phyloP scores from a whole-genome alignment of 441 rosid genomes.

The Mallotus japonicus region DNA sequence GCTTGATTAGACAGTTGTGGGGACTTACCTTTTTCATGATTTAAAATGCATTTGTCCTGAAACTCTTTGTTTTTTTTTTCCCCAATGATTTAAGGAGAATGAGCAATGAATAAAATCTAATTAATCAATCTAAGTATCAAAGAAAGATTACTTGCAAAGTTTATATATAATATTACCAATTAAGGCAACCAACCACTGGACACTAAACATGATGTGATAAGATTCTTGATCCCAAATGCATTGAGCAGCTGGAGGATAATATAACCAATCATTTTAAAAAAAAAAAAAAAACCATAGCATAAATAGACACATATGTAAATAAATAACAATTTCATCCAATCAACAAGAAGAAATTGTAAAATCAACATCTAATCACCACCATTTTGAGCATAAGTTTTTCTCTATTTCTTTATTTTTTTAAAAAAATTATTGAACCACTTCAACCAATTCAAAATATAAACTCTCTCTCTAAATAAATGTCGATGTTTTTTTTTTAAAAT shows the following conservation, averaged over 20 bases:
- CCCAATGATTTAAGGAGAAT: constrained; percentile 11
- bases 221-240: constrained; percentile 15
- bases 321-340: neutral
- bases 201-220: neutral
- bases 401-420: neutral
- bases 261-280: neutral
- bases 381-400: neutral
- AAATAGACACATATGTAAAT: neutral
- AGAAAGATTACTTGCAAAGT: neutral
- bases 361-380: constrained; percentile 3
- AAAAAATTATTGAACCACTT: neutral
- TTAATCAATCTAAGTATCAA: neutral
- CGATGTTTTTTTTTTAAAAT: too few relatives aligned
- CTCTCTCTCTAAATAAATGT: too few relatives aligned
- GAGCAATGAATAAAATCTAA: neutral
- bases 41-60: constrained; percentile 24
- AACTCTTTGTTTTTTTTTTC: neutral
- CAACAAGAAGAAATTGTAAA: neutral
- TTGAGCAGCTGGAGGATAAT: constrained; percentile 1
- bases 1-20: constrained; percentile 42
- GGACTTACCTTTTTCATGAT: constrained; percentile 29
- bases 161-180: neutral
- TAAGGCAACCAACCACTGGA: neutral
- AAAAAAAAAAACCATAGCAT: neutral
- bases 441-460: too few relatives aligned